Evolutionary conservation across 495 filamentous ascomycete species (phyloP), one percentile per base, ranked within the genome.

Genomic region (Penicillium desertorum): DNA sequence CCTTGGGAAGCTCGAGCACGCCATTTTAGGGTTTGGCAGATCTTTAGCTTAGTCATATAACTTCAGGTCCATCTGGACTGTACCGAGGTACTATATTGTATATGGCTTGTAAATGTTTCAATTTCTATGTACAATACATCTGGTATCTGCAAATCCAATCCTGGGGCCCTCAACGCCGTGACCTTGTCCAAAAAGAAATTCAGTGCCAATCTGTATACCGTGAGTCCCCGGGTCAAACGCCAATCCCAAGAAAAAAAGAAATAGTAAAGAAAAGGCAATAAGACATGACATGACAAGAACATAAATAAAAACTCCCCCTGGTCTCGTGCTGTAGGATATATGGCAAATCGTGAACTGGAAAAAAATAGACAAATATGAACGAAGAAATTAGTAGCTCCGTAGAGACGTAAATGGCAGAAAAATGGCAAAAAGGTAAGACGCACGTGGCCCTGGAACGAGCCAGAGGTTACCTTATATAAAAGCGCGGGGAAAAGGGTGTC

Each of bases 191-290:
- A 47, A 45, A 36, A 43, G 14, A 61, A 66, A 48, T 55, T 22
- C 58, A 51, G 54, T 68, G 58, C 53, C 72, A 75, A 58, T 75
- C 63, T 75, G 72, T 71, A 62, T 65, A 61, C 58, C 65, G 47
- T 57, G 36, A 54, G 49, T 29, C 20, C 49, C 57, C 65, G 63
- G 36, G 44, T 60, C 51, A 62, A 67, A 73, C 68, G 67, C 66
- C 66, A 51, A 22, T 51, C 30, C 43, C 10, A 30, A 45, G 45
- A 58, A 51, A 53, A 36, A 46, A 64, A 57, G n/a, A 57, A 42
- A 36, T 14, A 41, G 59, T 52, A 36, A 9, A 34, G 11, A 23
- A 54, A 56, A 54, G 37, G 7, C n/a, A 37, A 45, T 14, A 59
- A 47, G 22, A 54, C 32, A 58, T 43, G 53, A 39, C 29, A 61